Evolutionary conservation across 2,329 filamentous ascomycete genomes (phyloP).

Genomic region (Aspergillus amoenus): DNA sequence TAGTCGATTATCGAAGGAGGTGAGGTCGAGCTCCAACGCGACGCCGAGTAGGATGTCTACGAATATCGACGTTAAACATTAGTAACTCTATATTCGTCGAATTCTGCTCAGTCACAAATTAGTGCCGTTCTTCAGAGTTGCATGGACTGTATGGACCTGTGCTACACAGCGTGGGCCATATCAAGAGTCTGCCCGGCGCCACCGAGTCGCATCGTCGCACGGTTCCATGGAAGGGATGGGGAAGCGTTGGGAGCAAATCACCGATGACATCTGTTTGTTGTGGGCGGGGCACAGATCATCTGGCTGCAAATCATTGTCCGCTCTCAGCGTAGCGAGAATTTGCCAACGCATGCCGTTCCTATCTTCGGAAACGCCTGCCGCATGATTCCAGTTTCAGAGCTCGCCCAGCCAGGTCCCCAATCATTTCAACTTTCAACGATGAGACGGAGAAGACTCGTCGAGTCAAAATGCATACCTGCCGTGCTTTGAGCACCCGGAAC

Average conservation of each 20-base stretch:
- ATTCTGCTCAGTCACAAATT: background rate
- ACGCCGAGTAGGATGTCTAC: background rate
- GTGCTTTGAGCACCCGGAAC: background rate
- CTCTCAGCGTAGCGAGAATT: constrained; percentile 19
- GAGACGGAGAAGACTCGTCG: too few species aligned
- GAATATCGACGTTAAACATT: background rate
- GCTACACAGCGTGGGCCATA: background rate
- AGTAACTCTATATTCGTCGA: background rate
- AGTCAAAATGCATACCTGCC: background rate
- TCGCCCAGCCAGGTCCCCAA: background rate
- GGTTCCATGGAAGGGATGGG: constrained; percentile 21
- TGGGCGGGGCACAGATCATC: constrained; percentile 15
- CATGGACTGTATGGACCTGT: background rate
- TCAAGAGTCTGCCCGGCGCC: constrained; percentile 1
- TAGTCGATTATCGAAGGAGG: background rate
- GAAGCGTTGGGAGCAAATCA: constrained; percentile 16
- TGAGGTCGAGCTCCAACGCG: background rate
- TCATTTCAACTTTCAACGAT: background rate
- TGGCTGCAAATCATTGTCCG: constrained; percentile 25
- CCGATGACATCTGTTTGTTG: constrained; percentile 3
- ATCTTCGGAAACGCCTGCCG: constrained; percentile 22
- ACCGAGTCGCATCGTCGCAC: constrained; percentile 13
- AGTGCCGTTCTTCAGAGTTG: background rate
- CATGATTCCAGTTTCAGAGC: constrained; percentile 7
- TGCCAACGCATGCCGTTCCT: constrained; percentile 17